Evolutionary conservation across 305 asterid genomes (phyloP).

Genomic region (Solanum aculeatissimum): DNA sequence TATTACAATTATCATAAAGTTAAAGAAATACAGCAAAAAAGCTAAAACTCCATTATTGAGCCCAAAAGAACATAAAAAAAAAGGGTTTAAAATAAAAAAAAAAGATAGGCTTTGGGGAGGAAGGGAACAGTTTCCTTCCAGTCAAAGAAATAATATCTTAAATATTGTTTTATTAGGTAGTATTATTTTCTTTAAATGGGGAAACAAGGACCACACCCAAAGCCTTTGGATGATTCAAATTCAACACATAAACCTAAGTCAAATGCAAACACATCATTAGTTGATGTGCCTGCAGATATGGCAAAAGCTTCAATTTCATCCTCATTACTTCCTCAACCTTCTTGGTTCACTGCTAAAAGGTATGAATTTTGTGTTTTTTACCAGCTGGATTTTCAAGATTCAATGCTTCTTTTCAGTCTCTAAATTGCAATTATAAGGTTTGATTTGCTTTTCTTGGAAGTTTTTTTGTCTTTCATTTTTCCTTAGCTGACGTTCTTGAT

Average conservation of each 20-base stretch:
- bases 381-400: background rate
- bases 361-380: background rate
- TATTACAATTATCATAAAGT: background rate
- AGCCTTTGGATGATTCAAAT: background rate
- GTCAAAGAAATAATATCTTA: background rate
- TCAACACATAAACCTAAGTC: background rate
- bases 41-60: background rate
- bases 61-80: background rate
- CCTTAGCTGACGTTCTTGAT: background rate
- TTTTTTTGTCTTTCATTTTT: background rate
- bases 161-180: background rate
- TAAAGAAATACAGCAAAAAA: background rate
- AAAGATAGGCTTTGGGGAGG: background rate
- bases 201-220: background rate
- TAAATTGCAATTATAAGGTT: background rate
- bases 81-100: background rate
- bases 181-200: background rate
- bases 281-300: background rate
- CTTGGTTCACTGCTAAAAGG: slow-evolving; percentile 40
- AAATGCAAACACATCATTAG: background rate
- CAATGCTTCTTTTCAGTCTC: background rate
- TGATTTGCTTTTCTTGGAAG: background rate
- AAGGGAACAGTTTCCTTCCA: background rate
- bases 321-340: slow-evolving; percentile 11
- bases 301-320: slow-evolving; percentile 3